Conservation (phyloP, 164 flowering plant genomes). For the Vitis labrusca region DNA sequence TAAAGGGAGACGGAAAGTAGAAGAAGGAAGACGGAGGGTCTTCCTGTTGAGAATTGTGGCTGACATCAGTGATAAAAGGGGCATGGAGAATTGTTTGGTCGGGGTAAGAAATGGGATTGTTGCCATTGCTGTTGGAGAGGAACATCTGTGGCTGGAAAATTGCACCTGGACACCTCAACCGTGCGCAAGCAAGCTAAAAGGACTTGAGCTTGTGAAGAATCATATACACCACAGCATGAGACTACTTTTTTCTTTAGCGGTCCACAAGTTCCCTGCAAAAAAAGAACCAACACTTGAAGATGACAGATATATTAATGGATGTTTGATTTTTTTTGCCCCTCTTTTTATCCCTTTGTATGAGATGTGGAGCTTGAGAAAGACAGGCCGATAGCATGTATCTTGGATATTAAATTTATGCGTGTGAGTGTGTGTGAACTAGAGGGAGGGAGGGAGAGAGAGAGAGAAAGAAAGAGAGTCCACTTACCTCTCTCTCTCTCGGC, state of each 20-base stretch:
- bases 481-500: background rate
- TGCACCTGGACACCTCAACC: constrained; percentile 10
- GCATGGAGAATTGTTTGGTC: constrained; percentile 15
- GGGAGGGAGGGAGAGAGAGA: background rate
- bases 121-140: constrained; percentile 20
- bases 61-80: constrained; percentile 16
- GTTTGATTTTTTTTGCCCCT: background rate
- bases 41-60: constrained; percentile 16
- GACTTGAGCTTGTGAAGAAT: constrained; percentile 14
- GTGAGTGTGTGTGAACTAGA: background rate
- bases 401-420: too few relatives aligned
- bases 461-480: background rate
- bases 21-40: constrained; percentile 7
- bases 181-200: background rate
- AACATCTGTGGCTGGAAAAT: constrained; percentile 28
- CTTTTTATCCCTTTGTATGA: background rate
- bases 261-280: background rate
- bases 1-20: constrained; percentile 15
- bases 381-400: background rate
- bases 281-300: background rate
- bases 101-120: constrained; percentile 1
- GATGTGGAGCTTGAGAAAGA: constrained; percentile 10
- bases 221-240: constrained; percentile 9
- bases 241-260: constrained; percentile 4
- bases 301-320: background rate